Evolutionary conservation across 1,139 yeast genomes (phyloP).

Genomic region (Hyphopichia khmerensis): DNA sequence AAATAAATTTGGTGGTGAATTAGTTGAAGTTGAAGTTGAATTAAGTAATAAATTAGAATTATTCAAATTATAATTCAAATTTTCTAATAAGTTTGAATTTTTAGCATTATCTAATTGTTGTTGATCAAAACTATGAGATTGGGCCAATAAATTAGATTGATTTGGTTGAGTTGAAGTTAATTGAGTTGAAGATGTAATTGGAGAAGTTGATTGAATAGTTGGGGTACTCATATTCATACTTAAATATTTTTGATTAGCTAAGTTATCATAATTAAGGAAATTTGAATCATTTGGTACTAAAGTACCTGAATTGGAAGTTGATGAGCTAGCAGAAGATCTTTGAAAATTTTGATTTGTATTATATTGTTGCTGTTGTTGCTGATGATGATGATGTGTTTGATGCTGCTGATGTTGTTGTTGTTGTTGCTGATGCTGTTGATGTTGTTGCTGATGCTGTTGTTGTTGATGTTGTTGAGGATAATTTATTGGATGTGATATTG

Average conservation of each 20-base stretch:
- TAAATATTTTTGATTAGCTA: not conserved
- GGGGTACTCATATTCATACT: slow-evolving; percentile 2
- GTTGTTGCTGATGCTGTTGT: slow-evolving; percentile 5
- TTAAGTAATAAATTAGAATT: not conserved
- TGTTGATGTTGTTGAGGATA: not conserved
- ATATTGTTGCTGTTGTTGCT: slow-evolving; percentile 2
- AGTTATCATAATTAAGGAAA: not conserved
- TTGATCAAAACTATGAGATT: slow-evolving; percentile 3
- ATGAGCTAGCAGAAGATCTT: slow-evolving; percentile 10
- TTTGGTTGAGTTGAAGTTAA: slow-evolving; percentile 1
- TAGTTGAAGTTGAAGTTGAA: slow-evolving; percentile 10
- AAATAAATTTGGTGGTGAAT: slow-evolving; percentile 28
- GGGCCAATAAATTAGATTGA: not conserved
- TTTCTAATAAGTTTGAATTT: slow-evolving; percentile 2
- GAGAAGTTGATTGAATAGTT: slow-evolving; percentile 3
- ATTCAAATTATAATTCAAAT: slow-evolving; percentile 7
- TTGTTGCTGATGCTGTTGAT: slow-evolving; percentile 8
- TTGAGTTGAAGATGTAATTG: slow-evolving; percentile 1
- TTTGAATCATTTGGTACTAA: slow-evolving; percentile 1
- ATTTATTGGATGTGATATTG: slow-evolving; percentile 4
- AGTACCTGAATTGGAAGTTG: slow-evolving; percentile 2
- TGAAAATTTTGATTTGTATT: slow-evolving; percentile 1
- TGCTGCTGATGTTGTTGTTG: slow-evolving; percentile 1
- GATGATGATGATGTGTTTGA: no score
- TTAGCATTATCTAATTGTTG: slow-evolving; percentile 4